Conservation (phyloP, 495 filamentous ascomycete species). For the Coniosporium apollinis region DNA sequence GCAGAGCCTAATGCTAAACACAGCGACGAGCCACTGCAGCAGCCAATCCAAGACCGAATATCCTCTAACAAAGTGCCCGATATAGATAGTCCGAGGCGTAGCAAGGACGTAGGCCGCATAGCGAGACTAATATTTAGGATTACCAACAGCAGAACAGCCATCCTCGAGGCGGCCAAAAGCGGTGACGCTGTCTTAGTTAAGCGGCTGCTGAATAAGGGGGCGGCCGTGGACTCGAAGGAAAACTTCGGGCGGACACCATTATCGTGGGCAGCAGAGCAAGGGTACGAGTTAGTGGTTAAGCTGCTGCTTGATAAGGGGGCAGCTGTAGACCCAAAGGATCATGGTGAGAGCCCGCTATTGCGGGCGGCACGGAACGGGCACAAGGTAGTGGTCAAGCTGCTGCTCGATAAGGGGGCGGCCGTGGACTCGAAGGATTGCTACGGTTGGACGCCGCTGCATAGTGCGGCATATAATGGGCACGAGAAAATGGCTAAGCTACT, state of each 20-base stretch:
- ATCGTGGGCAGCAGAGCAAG: neutral
- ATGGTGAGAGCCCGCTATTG: neutral
- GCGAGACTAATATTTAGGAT: conserved; percentile 1
- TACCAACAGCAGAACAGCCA: neutral
- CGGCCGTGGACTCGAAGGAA: neutral
- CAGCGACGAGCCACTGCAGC: neutral
- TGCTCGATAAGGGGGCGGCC: neutral
- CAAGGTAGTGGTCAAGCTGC: neutral
- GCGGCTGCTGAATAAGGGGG: conserved; percentile 1
- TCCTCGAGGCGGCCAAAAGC: neutral
- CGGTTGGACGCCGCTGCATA: neutral
- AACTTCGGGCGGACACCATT: neutral
- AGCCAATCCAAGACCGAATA: neutral
- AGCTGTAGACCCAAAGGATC: too few relatives aligned
- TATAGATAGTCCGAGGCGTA: neutral
- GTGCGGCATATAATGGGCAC: neutral
- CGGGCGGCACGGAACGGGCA: neutral
- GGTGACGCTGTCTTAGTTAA: conserved; percentile 1
- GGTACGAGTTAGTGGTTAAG: neutral
- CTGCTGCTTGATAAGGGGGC: too few relatives aligned
- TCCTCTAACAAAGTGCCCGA: neutral
- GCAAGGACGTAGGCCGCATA: conserved; percentile 1
- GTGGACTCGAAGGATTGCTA: neutral
- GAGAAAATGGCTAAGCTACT: neutral
- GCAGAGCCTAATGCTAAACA: neutral